Base-by-base conservation (phyloP, 2,329 filamentous ascomycete species). In the Cladosporium sp. region DNA sequence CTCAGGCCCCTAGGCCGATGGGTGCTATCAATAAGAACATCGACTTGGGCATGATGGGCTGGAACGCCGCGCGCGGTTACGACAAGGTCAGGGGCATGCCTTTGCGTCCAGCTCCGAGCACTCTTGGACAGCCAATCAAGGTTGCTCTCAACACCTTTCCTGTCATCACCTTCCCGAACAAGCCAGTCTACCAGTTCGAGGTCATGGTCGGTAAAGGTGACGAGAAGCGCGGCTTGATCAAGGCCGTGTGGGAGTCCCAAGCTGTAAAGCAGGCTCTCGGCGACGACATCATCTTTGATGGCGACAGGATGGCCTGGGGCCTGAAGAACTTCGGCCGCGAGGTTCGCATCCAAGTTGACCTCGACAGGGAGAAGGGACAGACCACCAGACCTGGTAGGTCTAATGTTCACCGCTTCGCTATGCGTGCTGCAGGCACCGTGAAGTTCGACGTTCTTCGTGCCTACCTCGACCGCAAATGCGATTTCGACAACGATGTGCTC, bases 251-350 rank as follows among this genome's bases (percentile, higher is more conserved):
- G 92, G 79, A 86, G 1, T 90, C 89, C 0, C 80, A 84, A 1
- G 77, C 80, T 0, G 83, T 93, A 7, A 85, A 90, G 75, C 68
- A 78, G 0, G 78, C 79, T 2, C 79, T 93, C 1, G 80, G 81
- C 2, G 77, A 80, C 2, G 81, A 81, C 50, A 92, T 89, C 85
- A 85, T 97, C 65, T 93, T 88, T 72, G 93, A 98, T 79, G 91
- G 92, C 31, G 89, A 89, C 73, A 92, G 90, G 77, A 84, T 99
- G 56, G 93, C 92, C 18, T 99, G 95, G 94, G 91, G 81, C 72
- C 81, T 77, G 66, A 69, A 70, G 53, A 66, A 66, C 5, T 60
- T 77, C 52, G 65, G 72, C 5, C 73, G 72, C 5, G 80, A 77
- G 62, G 65, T 75, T 0, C 75, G 74, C 29, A 72, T 92, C 58